phyloP scores from a whole-genome alignment of 495 filamentous ascomycete species.

The Aspergillus cavernicola region DNA sequence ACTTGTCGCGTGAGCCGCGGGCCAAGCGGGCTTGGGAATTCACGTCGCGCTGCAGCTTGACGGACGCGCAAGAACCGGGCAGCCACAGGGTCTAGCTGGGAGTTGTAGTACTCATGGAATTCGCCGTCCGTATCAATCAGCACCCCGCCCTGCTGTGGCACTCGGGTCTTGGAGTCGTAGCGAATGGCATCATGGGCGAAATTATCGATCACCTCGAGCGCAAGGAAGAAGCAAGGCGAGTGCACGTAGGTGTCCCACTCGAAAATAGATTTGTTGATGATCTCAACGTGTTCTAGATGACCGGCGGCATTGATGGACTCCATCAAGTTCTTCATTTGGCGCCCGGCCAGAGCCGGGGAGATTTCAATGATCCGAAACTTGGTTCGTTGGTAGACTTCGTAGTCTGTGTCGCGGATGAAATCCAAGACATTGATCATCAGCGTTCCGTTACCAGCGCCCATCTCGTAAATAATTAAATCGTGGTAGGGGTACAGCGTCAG shows the following conservation, averaged over 20 bases:
- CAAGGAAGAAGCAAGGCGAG: slow-evolving; percentile 93
- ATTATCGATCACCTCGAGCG: slow-evolving; percentile 98
- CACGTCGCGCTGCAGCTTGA: slow-evolving; percentile 55
- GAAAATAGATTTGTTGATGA: slow-evolving; percentile 92
- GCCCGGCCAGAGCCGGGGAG: slow-evolving; percentile 67
- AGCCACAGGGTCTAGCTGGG: slow-evolving; percentile 74
- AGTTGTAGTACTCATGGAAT: slow-evolving; percentile 88
- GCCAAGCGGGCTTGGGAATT: slow-evolving; percentile 53
- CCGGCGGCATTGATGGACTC: slow-evolving; percentile 60
- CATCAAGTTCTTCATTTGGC: slow-evolving; percentile 70
- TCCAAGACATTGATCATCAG: slow-evolving; percentile 98
- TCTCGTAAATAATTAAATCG: slow-evolving; percentile 97
- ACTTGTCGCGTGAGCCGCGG: slow-evolving; percentile 55
- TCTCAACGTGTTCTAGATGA: slow-evolving; percentile 83
- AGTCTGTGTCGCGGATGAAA: slow-evolving; percentile 86
- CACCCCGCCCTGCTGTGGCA: slow-evolving; percentile 79
- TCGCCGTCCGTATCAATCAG: slow-evolving; percentile 83
- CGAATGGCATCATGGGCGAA: slow-evolving; percentile 93
- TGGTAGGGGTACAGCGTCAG: slow-evolving; percentile 90
- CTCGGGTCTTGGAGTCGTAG: slow-evolving; percentile 71
- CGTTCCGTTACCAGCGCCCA: slow-evolving; percentile 96
- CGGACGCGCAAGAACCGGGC: slow-evolving; percentile 78
- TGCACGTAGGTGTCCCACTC: slow-evolving; percentile 84
- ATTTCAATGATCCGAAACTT: slow-evolving; percentile 97
- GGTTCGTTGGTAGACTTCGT: slow-evolving; percentile 89